Base-by-base conservation (phyloP, 345 rosid genomes). In the Bruguiera parviflora region DNA sequence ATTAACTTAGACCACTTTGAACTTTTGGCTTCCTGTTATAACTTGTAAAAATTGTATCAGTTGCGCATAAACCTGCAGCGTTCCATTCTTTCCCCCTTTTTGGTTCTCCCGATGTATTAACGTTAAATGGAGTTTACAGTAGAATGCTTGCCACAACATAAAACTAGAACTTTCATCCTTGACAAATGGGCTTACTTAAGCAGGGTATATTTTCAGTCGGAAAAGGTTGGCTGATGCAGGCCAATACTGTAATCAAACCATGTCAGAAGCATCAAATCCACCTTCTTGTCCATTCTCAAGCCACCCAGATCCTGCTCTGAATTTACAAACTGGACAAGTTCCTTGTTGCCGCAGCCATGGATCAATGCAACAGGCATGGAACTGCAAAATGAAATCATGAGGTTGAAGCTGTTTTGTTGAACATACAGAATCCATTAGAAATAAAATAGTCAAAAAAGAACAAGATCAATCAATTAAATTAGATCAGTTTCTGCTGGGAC, bases 331-430 rank as follows among this genome's bases (percentile, higher is more conserved):
- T 10, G 96, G 96, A 77, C 94, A 90, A 20, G 94, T 90, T 73
- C 94, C 96, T 71, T 90, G 93, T 66, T 86, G 96, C 75, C 83
- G 76, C 71, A 86, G 80, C 94, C 96, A 90, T 0, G 94, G 94
- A 35, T 87, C 92, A 0, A 90, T 90, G 81, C 96, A 90, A 65
- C 55, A 80, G 0, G 94, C 88, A 87, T 87, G 96, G 79, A 90
- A 88, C 96, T 90, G 92, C 76, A 77, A 70, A 65, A 70, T 39
- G 9, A 35, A 5, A 67, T 24, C 31, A 21, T 64, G 52, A 68
- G 74, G n/a, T 47, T 46, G 55, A 64, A 11, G 4, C n/a, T 7
- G 6, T 24, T 33, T 55, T 9, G 27, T 22, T 43, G 3, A 43
- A 43, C 15, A 3, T 11, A 43, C 49, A 43, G 18, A 15, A 11